Evolutionary conservation across 2,329 filamentous ascomycete genomes (phyloP), one percentile per base, ranked within the genome.

Genomic region (Epichloe glyceriae): DNA sequence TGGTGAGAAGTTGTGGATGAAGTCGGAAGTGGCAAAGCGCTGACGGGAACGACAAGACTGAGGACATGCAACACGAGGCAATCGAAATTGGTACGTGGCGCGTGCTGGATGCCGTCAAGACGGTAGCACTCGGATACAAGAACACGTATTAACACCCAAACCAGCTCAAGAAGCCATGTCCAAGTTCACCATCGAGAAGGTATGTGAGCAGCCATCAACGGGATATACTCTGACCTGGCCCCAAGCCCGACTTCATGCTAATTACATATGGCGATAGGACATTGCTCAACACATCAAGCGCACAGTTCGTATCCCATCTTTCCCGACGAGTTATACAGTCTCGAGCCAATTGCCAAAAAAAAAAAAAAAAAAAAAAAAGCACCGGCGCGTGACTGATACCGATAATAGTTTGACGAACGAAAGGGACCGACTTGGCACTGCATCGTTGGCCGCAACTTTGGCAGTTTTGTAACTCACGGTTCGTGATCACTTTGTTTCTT

Each of bases 381-480:
- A 30, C 26, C 3, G 26, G 20, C 35, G 22, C 20, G 12, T 20
- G 22, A 46, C 35, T 51, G 34, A 51, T 30, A 42, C 6, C 19
- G 26, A 37, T 47, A 49, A 49, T 62, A 97, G 91, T 97, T 98
- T 63, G 93, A 98, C 68, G 86, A 88, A 63, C 85, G 90, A 66
- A 96, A 96, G 74, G 93, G 93, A 37, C 90, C 91, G 56, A 98
- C 93, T 67, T 98, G 91, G 93, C 93, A 98, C 72, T 98, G 93
- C 72, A 96, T 98, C 60, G 93, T 98, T 35, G 93, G 93, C 56
- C 81, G 93, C 60, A 97, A 98, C 77, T 98, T 98, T 73, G 93
- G 93, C 61, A 97, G 91, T 72, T 98, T 97, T 61, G 93, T 98
- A 48, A 98, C 93, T 40, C 93, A 98, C 65, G 90, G 90, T 95